phyloP scores from a whole-genome alignment of 1,284 basidiomycete genomes.

The Meira nashicola region DNA sequence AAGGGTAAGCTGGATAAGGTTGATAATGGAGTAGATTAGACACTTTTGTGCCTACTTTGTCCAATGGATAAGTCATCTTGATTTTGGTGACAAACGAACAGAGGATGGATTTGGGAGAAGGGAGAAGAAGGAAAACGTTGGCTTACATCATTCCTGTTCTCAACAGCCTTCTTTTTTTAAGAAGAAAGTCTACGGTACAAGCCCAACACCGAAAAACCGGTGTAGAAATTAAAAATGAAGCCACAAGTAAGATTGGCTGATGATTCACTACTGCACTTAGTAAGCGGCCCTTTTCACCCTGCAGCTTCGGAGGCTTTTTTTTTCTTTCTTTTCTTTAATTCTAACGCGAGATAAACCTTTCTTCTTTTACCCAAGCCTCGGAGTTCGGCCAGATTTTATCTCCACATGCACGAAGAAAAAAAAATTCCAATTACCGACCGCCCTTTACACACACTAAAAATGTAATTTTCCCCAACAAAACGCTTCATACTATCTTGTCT shows the following conservation, averaged over 20 bases:
- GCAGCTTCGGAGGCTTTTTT: not conserved
- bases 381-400: not conserved
- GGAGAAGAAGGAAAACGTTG: not conserved
- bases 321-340: too few relatives aligned
- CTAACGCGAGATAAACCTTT: too few relatives aligned
- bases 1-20: conserved; percentile 27
- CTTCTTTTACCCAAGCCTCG: too few relatives aligned
- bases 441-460: too few relatives aligned
- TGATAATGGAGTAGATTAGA: conserved; percentile 15
- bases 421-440: not conserved
- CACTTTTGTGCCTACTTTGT: conserved; percentile 11
- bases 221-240: not conserved
- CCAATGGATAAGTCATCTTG: conserved; percentile 22
- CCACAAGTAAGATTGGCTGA: too few relatives aligned
- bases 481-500: too few relatives aligned
- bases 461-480: too few relatives aligned
- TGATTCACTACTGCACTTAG: too few relatives aligned
- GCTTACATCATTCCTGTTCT: too few relatives aligned
- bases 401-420: not conserved
- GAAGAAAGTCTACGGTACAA: not conserved
- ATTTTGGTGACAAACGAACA: not conserved
- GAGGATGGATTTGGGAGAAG: not conserved
- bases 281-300: too few relatives aligned
- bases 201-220: not conserved
- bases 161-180: too few relatives aligned